phyloP scores from a whole-genome alignment of 352 stramenopile genomes.

The Globisporangium takayamanum region DNA sequence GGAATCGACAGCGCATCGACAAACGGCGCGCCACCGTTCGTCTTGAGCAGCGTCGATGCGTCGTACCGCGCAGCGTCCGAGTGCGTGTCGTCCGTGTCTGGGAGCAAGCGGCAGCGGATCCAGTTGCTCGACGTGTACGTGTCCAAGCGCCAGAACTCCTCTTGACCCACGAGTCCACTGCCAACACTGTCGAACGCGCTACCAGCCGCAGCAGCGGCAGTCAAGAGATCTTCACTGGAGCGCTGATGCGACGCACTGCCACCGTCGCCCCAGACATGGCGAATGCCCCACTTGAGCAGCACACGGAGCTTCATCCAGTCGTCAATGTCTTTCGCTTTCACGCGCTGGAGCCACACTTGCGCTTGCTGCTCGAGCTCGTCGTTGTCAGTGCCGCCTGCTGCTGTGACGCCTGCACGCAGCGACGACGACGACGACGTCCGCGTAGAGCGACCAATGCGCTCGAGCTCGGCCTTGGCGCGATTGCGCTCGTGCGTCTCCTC shows the following conservation, averaged over 20 bases:
- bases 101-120: constrained; percentile 75
- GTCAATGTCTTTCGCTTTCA: constrained; percentile 82
- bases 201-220: constrained; percentile 17
- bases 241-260: no score
- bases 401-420: neutral
- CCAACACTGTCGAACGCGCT: constrained; percentile 12
- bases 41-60: constrained; percentile 16
- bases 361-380: constrained; percentile 30
- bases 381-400: constrained; percentile 16
- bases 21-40: constrained; percentile 5
- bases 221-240: no score
- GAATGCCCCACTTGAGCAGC: constrained; percentile 72
- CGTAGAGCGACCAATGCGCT: constrained; percentile 62
- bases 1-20: constrained; percentile 13
- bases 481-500: constrained; percentile 60
- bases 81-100: constrained; percentile 70
- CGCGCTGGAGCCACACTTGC: constrained; percentile 70
- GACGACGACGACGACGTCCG: constrained; percentile 23
- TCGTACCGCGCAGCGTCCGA: constrained; percentile 40
- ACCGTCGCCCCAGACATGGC: constrained; percentile 53
- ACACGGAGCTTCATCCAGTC: constrained; percentile 84
- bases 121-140: constrained; percentile 86
- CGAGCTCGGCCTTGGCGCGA: constrained; percentile 51
- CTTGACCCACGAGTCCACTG: constrained; percentile 29
- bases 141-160: constrained; percentile 77